Evolutionary conservation across 2,329 filamentous ascomycete species (phyloP).

Genomic region (Cladosporium sp.): DNA sequence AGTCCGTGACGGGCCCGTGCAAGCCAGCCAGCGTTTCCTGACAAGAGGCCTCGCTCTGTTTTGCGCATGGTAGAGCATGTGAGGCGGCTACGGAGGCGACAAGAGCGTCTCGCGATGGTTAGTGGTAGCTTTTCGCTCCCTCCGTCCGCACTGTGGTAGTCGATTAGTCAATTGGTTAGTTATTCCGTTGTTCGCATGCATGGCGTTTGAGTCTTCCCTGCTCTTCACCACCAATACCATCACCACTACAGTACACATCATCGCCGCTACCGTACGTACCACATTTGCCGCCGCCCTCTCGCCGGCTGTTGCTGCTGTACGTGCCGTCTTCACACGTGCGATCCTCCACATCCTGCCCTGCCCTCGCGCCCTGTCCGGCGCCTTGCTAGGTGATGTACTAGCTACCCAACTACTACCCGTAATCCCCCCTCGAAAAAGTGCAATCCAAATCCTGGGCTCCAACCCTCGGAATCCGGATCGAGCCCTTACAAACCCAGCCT

Average conservation of each 20-base stretch:
- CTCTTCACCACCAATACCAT: background rate
- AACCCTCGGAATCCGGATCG: background rate
- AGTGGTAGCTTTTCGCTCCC: background rate
- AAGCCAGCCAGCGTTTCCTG: background rate
- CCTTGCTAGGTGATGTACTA: background rate
- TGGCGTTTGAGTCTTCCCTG: background rate
- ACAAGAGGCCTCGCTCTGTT: background rate
- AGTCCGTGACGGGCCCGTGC: background rate
- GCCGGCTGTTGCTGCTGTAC: background rate
- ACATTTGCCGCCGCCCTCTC: background rate
- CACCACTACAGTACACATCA: background rate
- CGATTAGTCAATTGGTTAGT: background rate
- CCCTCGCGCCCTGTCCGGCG: no score
- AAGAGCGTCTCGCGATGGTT: background rate
- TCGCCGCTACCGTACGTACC: background rate
- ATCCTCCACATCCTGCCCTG: background rate
- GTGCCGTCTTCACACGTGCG: constrained; percentile 2
- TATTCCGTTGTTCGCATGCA: background rate
- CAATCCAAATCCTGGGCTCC: background rate
- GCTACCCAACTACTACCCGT: background rate
- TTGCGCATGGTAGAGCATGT: background rate
- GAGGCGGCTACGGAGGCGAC: background rate
- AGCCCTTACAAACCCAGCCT: background rate
- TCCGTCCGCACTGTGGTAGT: background rate
- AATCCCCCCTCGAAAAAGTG: background rate